Conservation (phyloP, 2,329 filamentous ascomycete species). For the Pezicula radicicola region DNA sequence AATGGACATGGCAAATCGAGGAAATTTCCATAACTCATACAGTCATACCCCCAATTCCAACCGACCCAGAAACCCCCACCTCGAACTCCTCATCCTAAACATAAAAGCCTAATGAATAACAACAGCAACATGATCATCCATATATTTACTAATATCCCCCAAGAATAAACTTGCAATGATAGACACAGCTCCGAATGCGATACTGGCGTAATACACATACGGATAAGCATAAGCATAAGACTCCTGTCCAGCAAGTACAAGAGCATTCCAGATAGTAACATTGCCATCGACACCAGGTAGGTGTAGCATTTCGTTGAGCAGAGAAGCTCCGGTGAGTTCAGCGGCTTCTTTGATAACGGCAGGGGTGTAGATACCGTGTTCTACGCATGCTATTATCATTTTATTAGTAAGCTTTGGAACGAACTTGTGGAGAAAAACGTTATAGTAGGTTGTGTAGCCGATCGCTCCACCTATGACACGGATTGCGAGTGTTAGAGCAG, state of each 20-base stretch:
- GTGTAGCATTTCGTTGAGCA: constrained; percentile 43
- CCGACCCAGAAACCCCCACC: too few species aligned
- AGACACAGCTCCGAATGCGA: constrained; percentile 55
- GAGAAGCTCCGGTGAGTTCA: constrained; percentile 46
- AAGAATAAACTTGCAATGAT: constrained; percentile 57
- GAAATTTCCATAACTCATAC: too few species aligned
- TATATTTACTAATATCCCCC: constrained; percentile 54
- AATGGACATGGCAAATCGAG: too few species aligned
- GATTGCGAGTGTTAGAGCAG: constrained; percentile 66
- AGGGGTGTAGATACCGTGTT: constrained; percentile 26
- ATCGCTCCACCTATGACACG: constrained; percentile 66
- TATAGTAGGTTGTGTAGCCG: constrained; percentile 58
- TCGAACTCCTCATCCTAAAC: too few species aligned
- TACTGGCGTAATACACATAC: constrained; percentile 59
- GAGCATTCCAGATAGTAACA: constrained; percentile 43
- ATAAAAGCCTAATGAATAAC: constrained; percentile 23
- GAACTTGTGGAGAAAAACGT: constrained; percentile 46
- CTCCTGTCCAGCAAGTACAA: constrained; percentile 53
- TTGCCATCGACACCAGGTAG: constrained; percentile 52
- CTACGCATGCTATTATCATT: constrained; percentile 12
- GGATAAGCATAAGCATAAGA: constrained; percentile 57
- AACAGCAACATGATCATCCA: constrained; percentile 56
- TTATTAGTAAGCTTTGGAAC: constrained; percentile 23
- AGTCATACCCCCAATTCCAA: too few species aligned
- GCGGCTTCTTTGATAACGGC: constrained; percentile 47